Evolutionary conservation across 2,329 filamentous ascomycete species (phyloP), one percentile per base, ranked within the genome.

Genomic region (Xylariaceae sp.): DNA sequence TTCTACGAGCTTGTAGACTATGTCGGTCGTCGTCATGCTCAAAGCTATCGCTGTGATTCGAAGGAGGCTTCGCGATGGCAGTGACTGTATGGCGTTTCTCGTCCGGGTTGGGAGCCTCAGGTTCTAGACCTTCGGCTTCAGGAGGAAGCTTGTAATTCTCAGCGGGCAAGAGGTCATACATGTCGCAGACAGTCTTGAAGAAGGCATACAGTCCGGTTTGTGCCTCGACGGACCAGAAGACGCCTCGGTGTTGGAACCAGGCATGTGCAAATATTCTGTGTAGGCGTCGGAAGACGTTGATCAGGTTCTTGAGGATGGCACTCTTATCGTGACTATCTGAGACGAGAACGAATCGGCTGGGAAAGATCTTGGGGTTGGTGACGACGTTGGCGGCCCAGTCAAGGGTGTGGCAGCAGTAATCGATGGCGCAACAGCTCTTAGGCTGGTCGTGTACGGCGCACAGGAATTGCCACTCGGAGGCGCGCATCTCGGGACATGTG

Each of bases 211-310:
- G 72, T 1, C 93, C 93, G n/a, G 88, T 89, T 64, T 90, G 82
- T 8, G 81, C 80, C 69, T 98, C 93, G 1, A 97, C 85, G 33
- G 87, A 83, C 90, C 92, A 97, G 66, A 97, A 98, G 42, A 96
- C 88, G 44, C 86, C 86, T 37, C 91, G 82, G 66, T 98, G 93
- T 69, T 96, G 90, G 66, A 96, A 98, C 93, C 93, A 98, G 6
- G 93, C 93, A 64, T 98, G 93, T 37, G 93, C 93, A 64, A 97
- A 98, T 67, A 98, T 97, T 49, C 93, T 82, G 67, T 98, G 95
- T 40, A 97, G 80, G 12, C 93, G 80, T 45, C 93, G 81, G 68
- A 98, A 97, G 45, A 98, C 92, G 65, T 96, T 97, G 57, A 92
- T 86, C 48, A 98, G 75, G 64, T 94, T 92, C 66, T 89, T 88